These are phyloP conservation scores for Trifolium repens DNA, from an alignment of 306 rosid species.

Conservation along the genomic window DNA sequence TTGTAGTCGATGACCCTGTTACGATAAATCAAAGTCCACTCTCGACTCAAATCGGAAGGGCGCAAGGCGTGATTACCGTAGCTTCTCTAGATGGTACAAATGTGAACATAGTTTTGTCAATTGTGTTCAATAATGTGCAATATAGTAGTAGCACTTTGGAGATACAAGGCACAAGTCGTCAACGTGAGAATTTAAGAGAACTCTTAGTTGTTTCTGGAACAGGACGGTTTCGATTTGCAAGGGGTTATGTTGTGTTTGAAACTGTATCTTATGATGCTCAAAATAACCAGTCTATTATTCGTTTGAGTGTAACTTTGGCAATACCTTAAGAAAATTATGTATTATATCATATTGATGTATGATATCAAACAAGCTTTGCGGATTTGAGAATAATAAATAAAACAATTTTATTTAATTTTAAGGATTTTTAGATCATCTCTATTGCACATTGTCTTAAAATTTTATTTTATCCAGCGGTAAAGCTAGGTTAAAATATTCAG, in stretches of 20 bases:
- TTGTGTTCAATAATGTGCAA: constrained; percentile 43
- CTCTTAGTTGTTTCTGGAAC: constrained; percentile 60
- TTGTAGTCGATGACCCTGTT: constrained; percentile 46
- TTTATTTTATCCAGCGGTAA: no score
- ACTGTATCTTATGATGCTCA: constrained; percentile 41
- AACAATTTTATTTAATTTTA: no score
- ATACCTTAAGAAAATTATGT: neutral
- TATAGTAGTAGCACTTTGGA: constrained; percentile 46
- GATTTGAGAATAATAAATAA: no score
- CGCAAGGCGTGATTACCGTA: constrained; percentile 30
- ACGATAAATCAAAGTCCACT: neutral
- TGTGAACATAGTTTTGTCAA: constrained; percentile 36
- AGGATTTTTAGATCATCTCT: no score
- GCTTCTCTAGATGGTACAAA: constrained; percentile 35
- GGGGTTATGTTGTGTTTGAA: constrained; percentile 46
- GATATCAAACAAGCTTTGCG: neutral
- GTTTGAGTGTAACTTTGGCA: constrained; percentile 34
- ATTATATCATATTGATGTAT: neutral
- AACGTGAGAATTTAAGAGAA: constrained; percentile 45
- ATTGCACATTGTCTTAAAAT: no score
- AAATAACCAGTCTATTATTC: constrained; percentile 34
- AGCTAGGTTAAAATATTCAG: no score
- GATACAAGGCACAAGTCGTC: constrained; percentile 45
- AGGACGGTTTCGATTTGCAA: constrained; percentile 55
- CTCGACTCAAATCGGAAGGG: constrained; percentile 38